Percentiles rank a stretch among this genome's conserved stretches.
Evolutionary conservation across 2,329 filamentous ascomycete species (phyloP).

Genomic region (Cryoendolithus antarcticus): DNA sequence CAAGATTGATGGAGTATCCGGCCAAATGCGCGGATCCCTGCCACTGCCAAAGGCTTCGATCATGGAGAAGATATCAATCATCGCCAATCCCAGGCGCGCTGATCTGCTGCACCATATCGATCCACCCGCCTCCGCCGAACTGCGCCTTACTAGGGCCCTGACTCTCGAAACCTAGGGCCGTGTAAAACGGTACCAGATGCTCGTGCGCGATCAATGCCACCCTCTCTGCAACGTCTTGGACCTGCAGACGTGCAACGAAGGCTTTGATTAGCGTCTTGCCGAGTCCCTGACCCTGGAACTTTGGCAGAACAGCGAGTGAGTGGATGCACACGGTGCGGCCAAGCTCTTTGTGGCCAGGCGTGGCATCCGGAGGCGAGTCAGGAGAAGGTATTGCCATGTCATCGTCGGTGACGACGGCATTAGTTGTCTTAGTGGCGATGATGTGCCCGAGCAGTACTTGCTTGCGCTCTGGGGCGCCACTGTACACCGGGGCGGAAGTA

Average conservation of each 20-base stretch:
- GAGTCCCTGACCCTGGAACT: conserved; percentile 60
- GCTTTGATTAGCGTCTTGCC: conserved; percentile 62
- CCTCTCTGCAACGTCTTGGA: conserved; percentile 55
- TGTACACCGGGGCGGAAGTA: conserved; percentile 46
- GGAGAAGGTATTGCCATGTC: conserved; percentile 58
- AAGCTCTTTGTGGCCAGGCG: conserved; percentile 58
- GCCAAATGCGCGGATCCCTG: neutral
- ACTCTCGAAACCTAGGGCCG: conserved; percentile 59
- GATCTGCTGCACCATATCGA: conserved; percentile 57
- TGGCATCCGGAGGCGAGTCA: conserved; percentile 24
- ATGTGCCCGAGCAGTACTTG: conserved; percentile 65
- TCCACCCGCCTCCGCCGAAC: conserved; percentile 72
- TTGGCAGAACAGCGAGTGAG: conserved; percentile 66
- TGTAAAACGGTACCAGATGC: conserved; percentile 61
- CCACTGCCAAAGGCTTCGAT: neutral
- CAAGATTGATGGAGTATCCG: conserved; percentile 8
- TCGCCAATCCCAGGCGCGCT: neutral
- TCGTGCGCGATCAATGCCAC: conserved; percentile 69
- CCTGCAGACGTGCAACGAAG: conserved; percentile 65
- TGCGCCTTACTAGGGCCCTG: conserved; percentile 55
- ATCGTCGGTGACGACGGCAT: conserved; percentile 53
- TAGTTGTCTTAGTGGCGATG: conserved; percentile 58
- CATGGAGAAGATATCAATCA: neutral
- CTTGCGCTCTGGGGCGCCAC: conserved; percentile 44
- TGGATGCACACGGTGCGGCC: conserved; percentile 71